Conservation (phyloP, 805 yeast species). For the Wickerhamiella lipophila region DNA sequence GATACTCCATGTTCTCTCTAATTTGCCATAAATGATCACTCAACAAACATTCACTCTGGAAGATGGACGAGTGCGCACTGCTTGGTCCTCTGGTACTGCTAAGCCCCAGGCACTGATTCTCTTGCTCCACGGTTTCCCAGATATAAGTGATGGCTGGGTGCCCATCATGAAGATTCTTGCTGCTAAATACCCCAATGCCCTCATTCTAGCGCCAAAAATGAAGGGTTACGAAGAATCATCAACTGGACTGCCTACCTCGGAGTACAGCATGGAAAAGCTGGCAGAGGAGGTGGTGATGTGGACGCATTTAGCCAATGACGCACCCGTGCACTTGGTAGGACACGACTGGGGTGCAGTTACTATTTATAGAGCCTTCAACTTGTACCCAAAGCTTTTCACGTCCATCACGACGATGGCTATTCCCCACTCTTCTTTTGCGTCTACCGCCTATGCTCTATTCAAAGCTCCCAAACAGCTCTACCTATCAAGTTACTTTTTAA, state of each 20-base stretch:
- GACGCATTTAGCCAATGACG: conserved; percentile 15
- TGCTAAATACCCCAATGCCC: conserved; percentile 13
- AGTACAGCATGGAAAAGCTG: conserved; percentile 14
- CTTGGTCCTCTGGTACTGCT: too few species aligned
- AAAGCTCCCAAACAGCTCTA: conserved; percentile 20
- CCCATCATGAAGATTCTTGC: conserved; percentile 15
- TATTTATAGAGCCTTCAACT: conserved; percentile 17
- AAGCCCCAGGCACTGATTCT: conserved; percentile 13
- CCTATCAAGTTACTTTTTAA: conserved; percentile 22
- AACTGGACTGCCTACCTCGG: conserved; percentile 13
- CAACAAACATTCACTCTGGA: not conserved
- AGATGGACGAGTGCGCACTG: not conserved
- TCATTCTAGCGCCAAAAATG: conserved; percentile 21
- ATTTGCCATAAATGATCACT: not conserved
- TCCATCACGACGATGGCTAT: conserved; percentile 20
- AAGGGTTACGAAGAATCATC: conserved; percentile 22
- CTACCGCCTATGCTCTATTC: conserved; percentile 7
- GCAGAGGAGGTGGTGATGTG: conserved; percentile 18
- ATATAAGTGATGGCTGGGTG: conserved; percentile 18
- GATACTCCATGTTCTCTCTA: too few species aligned
- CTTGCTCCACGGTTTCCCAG: conserved; percentile 25
- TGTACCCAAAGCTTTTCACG: conserved; percentile 18
- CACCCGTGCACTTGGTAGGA: conserved; percentile 22
- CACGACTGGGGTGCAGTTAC: conserved; percentile 26
- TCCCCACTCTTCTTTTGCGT: conserved; percentile 18